Percentiles rank a stretch among this genome's conserved stretches.
Evolutionary conservation across 2,329 filamentous ascomycete genomes (phyloP).

Genomic region (Rutstroemia sp.): DNA sequence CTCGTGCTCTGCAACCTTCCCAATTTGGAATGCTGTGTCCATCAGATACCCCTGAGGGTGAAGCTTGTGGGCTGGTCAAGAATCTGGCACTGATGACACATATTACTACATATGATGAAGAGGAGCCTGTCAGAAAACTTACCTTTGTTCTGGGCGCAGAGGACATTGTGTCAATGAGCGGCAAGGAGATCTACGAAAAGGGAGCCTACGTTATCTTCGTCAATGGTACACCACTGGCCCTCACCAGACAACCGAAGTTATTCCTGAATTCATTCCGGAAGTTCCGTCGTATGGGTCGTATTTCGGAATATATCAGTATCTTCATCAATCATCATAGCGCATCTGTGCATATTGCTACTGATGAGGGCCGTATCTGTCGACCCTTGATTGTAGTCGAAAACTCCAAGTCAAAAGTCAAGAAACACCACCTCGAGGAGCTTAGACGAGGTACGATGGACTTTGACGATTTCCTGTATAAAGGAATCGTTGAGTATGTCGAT

Average conservation of each 20-base stretch:
- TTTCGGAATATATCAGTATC: conserved; percentile 95
- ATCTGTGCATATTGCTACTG: conserved; percentile 90
- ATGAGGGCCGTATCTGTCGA: conserved; percentile 93
- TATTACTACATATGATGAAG: conserved; percentile 94
- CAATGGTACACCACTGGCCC: conserved; percentile 87
- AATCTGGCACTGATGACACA: conserved; percentile 98
- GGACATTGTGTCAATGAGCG: conserved; percentile 71
- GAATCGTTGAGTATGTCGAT: conserved; percentile 92
- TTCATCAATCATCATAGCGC: conserved; percentile 91
- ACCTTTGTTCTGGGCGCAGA: conserved; percentile 82
- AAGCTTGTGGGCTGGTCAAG: conserved; percentile 96
- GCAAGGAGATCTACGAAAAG: conserved; percentile 76
- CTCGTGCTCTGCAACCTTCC: conserved; percentile 90
- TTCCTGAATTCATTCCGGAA: conserved; percentile 82
- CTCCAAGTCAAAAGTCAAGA: conserved; percentile 70
- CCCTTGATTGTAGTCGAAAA: conserved; percentile 94
- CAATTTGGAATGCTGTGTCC: conserved; percentile 98
- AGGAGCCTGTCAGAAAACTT: conserved; percentile 79
- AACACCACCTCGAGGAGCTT: conserved; percentile 70
- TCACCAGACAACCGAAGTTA: conserved; percentile 77
- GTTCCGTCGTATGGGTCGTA: conserved; percentile 79
- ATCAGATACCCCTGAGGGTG: conserved; percentile 95
- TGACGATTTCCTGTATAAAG: conserved; percentile 85
- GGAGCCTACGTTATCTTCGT: conserved; percentile 88
- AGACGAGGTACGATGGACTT: conserved; percentile 81